Conservation (phyloP, 495 filamentous ascomycete genomes). For the Neurospora cerealis region DNA sequence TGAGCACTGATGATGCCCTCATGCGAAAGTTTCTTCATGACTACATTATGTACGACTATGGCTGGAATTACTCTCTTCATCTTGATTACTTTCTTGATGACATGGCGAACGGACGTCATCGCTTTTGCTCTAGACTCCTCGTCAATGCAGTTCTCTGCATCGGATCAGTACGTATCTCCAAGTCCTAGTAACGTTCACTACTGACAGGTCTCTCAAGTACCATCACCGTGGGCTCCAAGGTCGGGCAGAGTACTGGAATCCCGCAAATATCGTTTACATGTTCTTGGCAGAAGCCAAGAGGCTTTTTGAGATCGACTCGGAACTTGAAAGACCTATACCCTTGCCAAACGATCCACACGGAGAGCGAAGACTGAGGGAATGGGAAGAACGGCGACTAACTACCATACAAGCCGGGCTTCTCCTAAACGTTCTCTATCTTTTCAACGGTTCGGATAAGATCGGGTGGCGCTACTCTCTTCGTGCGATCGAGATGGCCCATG, state of each 20-base stretch:
- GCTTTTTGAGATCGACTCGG: slow-evolving; percentile 26
- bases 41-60: slow-evolving; percentile 30
- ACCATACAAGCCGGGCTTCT: slow-evolving; percentile 26
- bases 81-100: slow-evolving; percentile 30
- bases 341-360: slow-evolving; percentile 10
- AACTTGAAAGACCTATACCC: slow-evolving; percentile 4
- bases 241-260: slow-evolving; percentile 28
- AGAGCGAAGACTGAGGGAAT: slow-evolving; percentile 10
- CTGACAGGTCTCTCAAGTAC: slow-evolving; percentile 11
- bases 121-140: slow-evolving; percentile 29
- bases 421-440: slow-evolving; percentile 18
- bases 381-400: slow-evolving; percentile 18
- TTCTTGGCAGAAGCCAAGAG: slow-evolving; percentile 32
- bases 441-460: slow-evolving; percentile 26
- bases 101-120: slow-evolving; percentile 16
- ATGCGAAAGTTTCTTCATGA: slow-evolving; percentile 23
- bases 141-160: slow-evolving; percentile 27
- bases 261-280: slow-evolving; percentile 24
- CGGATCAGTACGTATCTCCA: slow-evolving; percentile 24
- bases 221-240: slow-evolving; percentile 19
- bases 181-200: neutral
- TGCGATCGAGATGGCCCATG: slow-evolving; percentile 25
- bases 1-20: slow-evolving; percentile 23
- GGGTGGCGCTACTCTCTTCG: slow-evolving; percentile 23
- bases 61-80: slow-evolving; percentile 25